phyloP scores from a whole-genome alignment of 768 basidiomycete genomes.

The Pulveroboletus sp. region DNA sequence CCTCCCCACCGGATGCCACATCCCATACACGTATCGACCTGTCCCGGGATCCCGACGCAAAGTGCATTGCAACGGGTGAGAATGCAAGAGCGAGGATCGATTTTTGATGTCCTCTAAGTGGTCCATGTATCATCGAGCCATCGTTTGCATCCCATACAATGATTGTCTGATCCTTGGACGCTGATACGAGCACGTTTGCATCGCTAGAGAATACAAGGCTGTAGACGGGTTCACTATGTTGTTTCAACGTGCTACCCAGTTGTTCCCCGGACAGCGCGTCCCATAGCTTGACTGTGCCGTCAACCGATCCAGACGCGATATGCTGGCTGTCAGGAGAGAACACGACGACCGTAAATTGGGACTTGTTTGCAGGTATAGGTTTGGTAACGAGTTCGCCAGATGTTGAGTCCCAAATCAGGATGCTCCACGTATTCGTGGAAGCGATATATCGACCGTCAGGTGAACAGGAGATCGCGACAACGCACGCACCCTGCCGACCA shows the following conservation, averaged over 20 bases:
- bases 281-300: constrained; percentile 26
- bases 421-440: constrained; percentile 17
- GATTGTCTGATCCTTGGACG: constrained; percentile 24
- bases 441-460: constrained; percentile 27
- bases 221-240: constrained; percentile 21
- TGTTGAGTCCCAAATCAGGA: constrained; percentile 25
- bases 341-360: constrained; percentile 15
- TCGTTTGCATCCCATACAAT: constrained; percentile 22
- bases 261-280: constrained; percentile 22
- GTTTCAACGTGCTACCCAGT: constrained; percentile 11
- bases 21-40: constrained; percentile 29
- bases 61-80: constrained; percentile 22
- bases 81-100: constrained; percentile 26
- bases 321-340: constrained; percentile 28
- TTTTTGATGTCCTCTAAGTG: constrained; percentile 23
- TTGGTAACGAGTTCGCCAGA: constrained; percentile 25
- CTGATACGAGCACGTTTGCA: constrained; percentile 22
- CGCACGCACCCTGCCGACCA: constrained; percentile 8
- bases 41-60: constrained; percentile 32
- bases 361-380: constrained; percentile 11
- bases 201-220: constrained; percentile 30
- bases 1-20: constrained; percentile 13
- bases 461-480: constrained; percentile 23
- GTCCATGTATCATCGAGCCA: constrained; percentile 11
- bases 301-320: constrained; percentile 22